phyloP scores from a whole-genome alignment of 2,329 filamentous ascomycete species.

The Fusarium scirpi region DNA sequence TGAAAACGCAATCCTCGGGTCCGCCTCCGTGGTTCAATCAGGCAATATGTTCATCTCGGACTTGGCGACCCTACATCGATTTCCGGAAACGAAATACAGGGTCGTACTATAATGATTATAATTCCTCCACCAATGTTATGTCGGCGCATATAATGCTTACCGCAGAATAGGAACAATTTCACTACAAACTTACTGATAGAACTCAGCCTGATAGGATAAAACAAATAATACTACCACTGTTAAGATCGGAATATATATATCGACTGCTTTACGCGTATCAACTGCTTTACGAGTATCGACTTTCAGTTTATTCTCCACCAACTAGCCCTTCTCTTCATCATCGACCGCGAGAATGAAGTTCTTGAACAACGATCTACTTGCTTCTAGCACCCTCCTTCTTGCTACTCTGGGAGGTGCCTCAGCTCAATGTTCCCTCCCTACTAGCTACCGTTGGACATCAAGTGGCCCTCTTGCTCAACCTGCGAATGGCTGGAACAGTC shows the following conservation, averaged over 20 bases:
- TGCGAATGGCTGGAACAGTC: slow-evolving; percentile 13
- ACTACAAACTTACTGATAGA: background rate
- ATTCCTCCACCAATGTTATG: background rate
- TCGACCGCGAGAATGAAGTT: background rate
- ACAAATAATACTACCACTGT: too few species aligned
- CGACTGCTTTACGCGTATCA: background rate
- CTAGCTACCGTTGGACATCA: slow-evolving; percentile 27
- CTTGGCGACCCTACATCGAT: background rate
- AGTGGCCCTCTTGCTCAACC: slow-evolving; percentile 13
- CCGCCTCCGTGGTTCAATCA: background rate
- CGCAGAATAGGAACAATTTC: background rate
- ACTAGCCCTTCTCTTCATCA: background rate
- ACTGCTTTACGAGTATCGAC: background rate
- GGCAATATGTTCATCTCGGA: background rate
- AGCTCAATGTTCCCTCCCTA: slow-evolving; percentile 24
- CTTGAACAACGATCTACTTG: background rate
- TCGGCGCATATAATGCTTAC: background rate
- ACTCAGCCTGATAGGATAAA: background rate
- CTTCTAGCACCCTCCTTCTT: background rate
- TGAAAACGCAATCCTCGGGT: background rate
- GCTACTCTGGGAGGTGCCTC: background rate
- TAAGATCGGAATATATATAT: background rate
- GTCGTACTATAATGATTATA: background rate
- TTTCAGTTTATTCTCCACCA: background rate
- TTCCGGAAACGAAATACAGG: background rate